phyloP scores from a whole-genome alignment of 768 basidiomycete genomes.

The Rhodotorula diobovata region DNA sequence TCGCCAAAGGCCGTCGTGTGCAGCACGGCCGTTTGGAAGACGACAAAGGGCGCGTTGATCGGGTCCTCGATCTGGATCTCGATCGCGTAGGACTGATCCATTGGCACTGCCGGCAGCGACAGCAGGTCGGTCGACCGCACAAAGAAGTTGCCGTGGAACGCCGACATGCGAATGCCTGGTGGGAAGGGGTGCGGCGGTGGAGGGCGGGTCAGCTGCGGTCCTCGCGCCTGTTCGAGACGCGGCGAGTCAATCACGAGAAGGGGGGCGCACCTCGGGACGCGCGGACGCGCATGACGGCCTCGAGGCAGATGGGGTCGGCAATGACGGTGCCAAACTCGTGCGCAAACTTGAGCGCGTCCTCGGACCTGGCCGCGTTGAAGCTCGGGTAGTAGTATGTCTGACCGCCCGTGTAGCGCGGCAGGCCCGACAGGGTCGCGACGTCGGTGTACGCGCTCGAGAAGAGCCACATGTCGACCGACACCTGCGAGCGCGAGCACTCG shows the following conservation, averaged over 20 bases:
- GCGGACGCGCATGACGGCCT: conserved; percentile 95
- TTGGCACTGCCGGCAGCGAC: conserved; percentile 92
- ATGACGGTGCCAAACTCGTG: conserved; percentile 92
- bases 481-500: conserved; percentile 92
- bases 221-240: too few species aligned
- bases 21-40: conserved; percentile 87
- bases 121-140: conserved; percentile 93
- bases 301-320: conserved; percentile 89
- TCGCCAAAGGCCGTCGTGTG: conserved; percentile 92
- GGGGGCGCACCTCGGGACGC: conserved; percentile 72
- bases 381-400: conserved; percentile 98
- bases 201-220: not conserved
- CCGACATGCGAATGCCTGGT: conserved; percentile 82
- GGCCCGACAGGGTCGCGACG: conserved; percentile 82
- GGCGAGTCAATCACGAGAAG: not conserved
- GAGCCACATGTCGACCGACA: conserved; percentile 98
- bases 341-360: conserved; percentile 97
- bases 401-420: conserved; percentile 95
- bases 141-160: conserved; percentile 99
- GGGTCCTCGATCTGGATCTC: conserved; percentile 95
- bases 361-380: conserved; percentile 87
- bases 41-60: conserved; percentile 81
- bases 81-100: conserved; percentile 91
- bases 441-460: conserved; percentile 92
- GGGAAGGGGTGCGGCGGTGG: not conserved